phyloP scores from a whole-genome alignment of 1,139 yeast species.

The Candida sp. region DNA sequence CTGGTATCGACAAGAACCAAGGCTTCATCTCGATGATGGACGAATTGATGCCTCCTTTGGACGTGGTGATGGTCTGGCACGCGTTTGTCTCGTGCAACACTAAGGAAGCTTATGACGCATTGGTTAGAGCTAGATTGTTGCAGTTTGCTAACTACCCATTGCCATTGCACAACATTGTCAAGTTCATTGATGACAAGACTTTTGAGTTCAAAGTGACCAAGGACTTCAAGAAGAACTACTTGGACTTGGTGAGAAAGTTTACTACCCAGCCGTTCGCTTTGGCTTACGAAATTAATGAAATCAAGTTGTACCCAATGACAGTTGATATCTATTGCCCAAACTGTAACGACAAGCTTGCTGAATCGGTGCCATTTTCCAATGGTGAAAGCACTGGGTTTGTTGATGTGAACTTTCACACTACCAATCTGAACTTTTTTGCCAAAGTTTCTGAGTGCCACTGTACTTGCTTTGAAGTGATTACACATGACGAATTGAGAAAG shows the following conservation, averaged over 20 bases:
- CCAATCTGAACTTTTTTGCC: not conserved
- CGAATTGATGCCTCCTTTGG: constrained; percentile 30
- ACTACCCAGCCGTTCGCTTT: constrained; percentile 3
- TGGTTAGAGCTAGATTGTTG: constrained; percentile 24
- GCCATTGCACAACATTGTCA: constrained; percentile 26
- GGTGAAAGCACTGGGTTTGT: constrained; percentile 23
- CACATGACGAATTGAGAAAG: constrained; percentile 3
- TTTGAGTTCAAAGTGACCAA: constrained; percentile 21
- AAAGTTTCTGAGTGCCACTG: constrained; percentile 4
- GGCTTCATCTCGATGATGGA: not conserved
- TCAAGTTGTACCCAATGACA: not conserved
- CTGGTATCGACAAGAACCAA: not conserved
- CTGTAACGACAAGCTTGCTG: constrained; percentile 17
- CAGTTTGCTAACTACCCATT: constrained; percentile 27
- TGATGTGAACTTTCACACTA: constrained; percentile 18
- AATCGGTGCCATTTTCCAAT: constrained; percentile 18
- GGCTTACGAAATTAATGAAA: not conserved
- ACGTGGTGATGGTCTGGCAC: constrained; percentile 47
- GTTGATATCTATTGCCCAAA: constrained; percentile 21
- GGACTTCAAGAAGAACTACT: constrained; percentile 1
- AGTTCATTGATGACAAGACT: constrained; percentile 23
- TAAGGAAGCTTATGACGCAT: constrained; percentile 29
- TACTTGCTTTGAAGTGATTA: constrained; percentile 9
- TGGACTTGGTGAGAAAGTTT: not conserved
- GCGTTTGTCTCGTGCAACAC: constrained; percentile 19